Base-by-base conservation (phyloP, 805 yeast species). In the Candida montana region DNA sequence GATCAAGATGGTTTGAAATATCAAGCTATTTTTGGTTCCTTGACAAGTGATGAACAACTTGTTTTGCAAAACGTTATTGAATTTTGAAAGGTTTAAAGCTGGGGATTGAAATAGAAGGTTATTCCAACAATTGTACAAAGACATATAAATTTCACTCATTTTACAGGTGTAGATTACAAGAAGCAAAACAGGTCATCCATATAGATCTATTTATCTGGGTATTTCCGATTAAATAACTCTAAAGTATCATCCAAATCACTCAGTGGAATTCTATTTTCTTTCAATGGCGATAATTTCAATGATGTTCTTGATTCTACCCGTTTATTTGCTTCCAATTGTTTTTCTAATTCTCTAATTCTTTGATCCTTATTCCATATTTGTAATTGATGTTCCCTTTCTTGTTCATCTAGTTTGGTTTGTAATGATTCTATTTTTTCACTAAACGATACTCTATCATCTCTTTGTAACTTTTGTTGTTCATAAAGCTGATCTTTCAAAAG, bases 1-100 rank as follows among this genome's bases (percentile, higher is more conserved):
- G 69, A 65, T 24, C 56, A 61, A 8, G 79, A 80, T 47, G 59
- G 64, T 1, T 53, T 55, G 13, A 69, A 70, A 46, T 82, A 81
- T 62, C 71, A 72, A 40, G 59, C 58, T 6, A 53, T 81, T 4
- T 66, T 77, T 37, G 69, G 70, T n/a, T 43, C 41, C 4, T 43
- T 73, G 40, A 44, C 62, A 4, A 58, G 59, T 13, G 68, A 63
- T 5, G 70, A 70, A 32, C 64, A 62, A 41, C 52, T 50, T 15
- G 48, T 58, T 0, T 47, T 72, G 7, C 57, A 61, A 40, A 56
- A 56, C 21, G 57, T 62, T 11, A 34, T 63, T 13, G 61, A 56
- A 16, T 29, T 29, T 9, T 36, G 15, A 33, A 24, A 3, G n/a
- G n/a, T n/a, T n/a, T n/a, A n/a, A n/a, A n/a, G n/a, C n/a, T n/a